phyloP scores from a whole-genome alignment of 306 rosid species.

The Lathyrus aphaca region DNA sequence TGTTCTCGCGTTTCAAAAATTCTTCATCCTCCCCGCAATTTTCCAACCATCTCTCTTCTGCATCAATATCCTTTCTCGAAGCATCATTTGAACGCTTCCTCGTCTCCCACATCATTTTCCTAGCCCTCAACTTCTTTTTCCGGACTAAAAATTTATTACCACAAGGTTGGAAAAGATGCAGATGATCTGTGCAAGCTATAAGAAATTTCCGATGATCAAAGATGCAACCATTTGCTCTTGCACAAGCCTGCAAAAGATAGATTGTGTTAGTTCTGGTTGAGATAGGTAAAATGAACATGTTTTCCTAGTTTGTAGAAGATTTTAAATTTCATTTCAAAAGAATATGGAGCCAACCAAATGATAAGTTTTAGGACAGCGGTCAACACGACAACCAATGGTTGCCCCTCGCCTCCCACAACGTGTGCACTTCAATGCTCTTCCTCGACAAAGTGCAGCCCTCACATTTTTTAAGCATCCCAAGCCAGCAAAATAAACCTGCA shows the following conservation, averaged over 20 bases:
- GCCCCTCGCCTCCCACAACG: constrained; percentile 98
- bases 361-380: constrained; percentile 93
- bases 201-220: constrained; percentile 99
- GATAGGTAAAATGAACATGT: constrained; percentile 4
- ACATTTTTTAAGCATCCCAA: constrained; percentile 96
- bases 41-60: constrained; percentile 97
- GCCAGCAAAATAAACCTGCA: constrained; percentile 99
- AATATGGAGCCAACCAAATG: constrained; percentile 77
- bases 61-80: constrained; percentile 77
- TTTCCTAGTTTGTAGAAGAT: constrained; percentile 16
- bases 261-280: constrained; percentile 33
- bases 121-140: constrained; percentile 81
- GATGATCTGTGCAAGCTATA: constrained; percentile 96
- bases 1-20: constrained; percentile 95
- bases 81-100: constrained; percentile 85
- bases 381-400: constrained; percentile 97
- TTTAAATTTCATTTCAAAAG: constrained; percentile 25
- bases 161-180: constrained; percentile 80
- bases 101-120: constrained; percentile 82
- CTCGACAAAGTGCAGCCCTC: constrained; percentile 95
- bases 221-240: constrained; percentile 88
- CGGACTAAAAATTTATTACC: constrained; percentile 67
- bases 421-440: constrained; percentile 94
- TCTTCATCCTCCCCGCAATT: constrained; percentile 99
- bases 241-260: constrained; percentile 83